Base-by-base conservation (phyloP, 164 flowering plant genomes). In the Euptelea pleiosperma region DNA sequence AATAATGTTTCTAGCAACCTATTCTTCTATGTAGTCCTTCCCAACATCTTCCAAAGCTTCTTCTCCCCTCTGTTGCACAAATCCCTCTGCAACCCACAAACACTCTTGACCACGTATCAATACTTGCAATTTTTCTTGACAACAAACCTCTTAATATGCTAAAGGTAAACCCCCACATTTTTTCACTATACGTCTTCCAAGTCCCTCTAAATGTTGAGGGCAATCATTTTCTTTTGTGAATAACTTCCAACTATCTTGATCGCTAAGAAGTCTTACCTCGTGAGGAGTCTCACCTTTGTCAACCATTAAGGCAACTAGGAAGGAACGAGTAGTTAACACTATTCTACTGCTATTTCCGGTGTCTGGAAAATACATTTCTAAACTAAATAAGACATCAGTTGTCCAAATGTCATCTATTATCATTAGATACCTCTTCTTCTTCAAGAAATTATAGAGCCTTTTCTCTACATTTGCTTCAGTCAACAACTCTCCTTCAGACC, bases 341-440 rank as follows among this genome's bases (percentile, higher is more conserved):
- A 77, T 53, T 53, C 65, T 70, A 60, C 78, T 75, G 5, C 68
- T 51, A 18, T 18, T 62, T 0, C 25, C 26, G 9, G 14, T 25
- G 42, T 63, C 55, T 0, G 77, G 75, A 16, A 77, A 72, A 4
- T n/a, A n/a, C n/a, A n/a, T n/a, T n/a, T n/a, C n/a, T n/a, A n/a
- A n/a, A n/a, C n/a, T n/a, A n/a, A n/a, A n/a, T 75, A 75, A 77
- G 1, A 55, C 69, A 2, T 62, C 52, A 0, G 2, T 36, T 0
- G 33, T 47, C 79, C 77, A 78, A 1, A 75, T 59, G 41, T 78
- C 79, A 50, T 75, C 79, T 21, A 78, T 2, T 2, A 78, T 64
- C 0, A 75, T 26, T 8, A 75, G 30, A 22, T 60, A 72, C 18
- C 40, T 67, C 28, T 24, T 40, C 0, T 5, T n/a, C 9, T 14